Conservation (phyloP, 2,329 filamentous ascomycete genomes). For the Penicillium psychrosexuale region DNA sequence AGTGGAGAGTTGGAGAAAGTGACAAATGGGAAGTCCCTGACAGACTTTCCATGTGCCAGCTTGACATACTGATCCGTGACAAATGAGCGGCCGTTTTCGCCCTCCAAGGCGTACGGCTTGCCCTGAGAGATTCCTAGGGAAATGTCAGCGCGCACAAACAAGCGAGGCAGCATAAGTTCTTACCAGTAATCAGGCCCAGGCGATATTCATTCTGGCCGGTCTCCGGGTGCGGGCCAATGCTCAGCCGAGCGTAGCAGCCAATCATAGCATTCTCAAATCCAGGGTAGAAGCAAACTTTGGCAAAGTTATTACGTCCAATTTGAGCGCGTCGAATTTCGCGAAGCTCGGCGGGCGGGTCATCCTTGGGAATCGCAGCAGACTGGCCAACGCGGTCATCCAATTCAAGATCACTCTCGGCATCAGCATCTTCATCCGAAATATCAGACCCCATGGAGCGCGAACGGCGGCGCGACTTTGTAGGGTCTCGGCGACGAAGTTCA, state of each 20-base stretch:
- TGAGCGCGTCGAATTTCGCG: conserved; percentile 81
- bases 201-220: conserved; percentile 77
- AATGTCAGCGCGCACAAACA: background rate
- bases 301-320: conserved; percentile 81
- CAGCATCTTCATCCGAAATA: conserved; percentile 60
- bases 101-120: conserved; percentile 78
- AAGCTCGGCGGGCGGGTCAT: conserved; percentile 68
- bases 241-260: conserved; percentile 82
- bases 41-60: conserved; percentile 76
- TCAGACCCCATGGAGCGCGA: conserved; percentile 62
- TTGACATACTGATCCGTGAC: conserved; percentile 82
- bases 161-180: conserved; percentile 11
- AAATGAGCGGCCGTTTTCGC: conserved; percentile 69
- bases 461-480: conserved; percentile 51
- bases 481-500: conserved; percentile 45
- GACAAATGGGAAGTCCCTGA: conserved; percentile 85
- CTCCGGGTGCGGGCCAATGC: conserved; percentile 71
- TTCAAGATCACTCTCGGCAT: conserved; percentile 76
- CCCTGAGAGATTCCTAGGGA: conserved; percentile 68
- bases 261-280: conserved; percentile 77
- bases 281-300: conserved; percentile 88
- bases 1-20: conserved; percentile 82
- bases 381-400: conserved; percentile 61
- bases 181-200: conserved; percentile 84
- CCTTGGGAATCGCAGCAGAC: conserved; percentile 54